These are phyloP conservation scores for Pisolithus albus DNA, from an alignment of 768 basidiomycete genomes.

Conservation along the genomic window DNA sequence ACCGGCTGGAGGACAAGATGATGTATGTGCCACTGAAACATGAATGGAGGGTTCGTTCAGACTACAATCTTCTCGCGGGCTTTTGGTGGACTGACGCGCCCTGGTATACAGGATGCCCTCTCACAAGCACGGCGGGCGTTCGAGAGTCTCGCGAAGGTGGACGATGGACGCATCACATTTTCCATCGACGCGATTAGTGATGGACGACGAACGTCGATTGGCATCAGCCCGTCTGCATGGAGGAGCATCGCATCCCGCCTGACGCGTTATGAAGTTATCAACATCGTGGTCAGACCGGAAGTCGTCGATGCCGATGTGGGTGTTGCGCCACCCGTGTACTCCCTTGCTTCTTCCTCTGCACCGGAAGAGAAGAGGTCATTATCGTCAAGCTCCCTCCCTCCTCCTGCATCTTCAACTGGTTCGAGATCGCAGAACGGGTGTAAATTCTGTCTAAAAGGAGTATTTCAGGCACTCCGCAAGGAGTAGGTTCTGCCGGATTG, in stretches of 20 bases:
- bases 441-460: background rate
- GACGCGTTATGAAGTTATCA: conserved; percentile 42
- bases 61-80: background rate
- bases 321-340: conserved; percentile 36
- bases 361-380: background rate
- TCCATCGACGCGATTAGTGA: conserved; percentile 30
- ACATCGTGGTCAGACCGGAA: conserved; percentile 34
- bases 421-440: background rate
- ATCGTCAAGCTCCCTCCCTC: background rate
- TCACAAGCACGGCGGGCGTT: conserved; percentile 46
- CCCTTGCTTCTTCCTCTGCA: background rate
- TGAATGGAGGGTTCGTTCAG: conserved; percentile 35
- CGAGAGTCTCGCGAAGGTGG: conserved; percentile 30
- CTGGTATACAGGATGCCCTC: conserved; percentile 38
- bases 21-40: conserved; percentile 45
- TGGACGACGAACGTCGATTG: conserved; percentile 31
- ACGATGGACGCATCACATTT: conserved; percentile 40
- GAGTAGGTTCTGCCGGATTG: no score
- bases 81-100: background rate
- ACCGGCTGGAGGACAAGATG: conserved; percentile 36
- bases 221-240: conserved; percentile 52
- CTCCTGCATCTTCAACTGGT: no score
- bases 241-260: conserved; percentile 33
- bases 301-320: conserved; percentile 19
- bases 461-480: background rate